Percentiles rank a stretch among this genome's conserved stretches.
Evolutionary conservation across 192 early-diverging fungal species (phyloP).

Genomic region (Coemansia sp.): DNA sequence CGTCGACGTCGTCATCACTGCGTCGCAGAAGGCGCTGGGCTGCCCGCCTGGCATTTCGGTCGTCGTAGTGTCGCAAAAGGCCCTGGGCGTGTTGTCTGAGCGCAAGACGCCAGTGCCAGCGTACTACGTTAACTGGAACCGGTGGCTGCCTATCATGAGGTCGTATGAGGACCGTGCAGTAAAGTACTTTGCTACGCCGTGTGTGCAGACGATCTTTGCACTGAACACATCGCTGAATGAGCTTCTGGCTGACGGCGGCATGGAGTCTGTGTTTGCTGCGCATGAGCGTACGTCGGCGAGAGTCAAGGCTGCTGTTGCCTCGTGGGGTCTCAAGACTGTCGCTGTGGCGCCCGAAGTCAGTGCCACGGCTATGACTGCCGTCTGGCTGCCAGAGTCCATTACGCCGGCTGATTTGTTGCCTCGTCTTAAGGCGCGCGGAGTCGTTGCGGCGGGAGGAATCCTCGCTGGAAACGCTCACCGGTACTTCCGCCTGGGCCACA

Average conservation of each 20-base stretch:
- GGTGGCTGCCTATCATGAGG: slow-evolving; percentile 97
- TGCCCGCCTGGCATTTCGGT: slow-evolving; percentile 91
- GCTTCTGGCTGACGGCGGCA: slow-evolving; percentile 61
- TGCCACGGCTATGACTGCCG: slow-evolving; percentile 80
- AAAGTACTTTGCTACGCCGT: slow-evolving; percentile 96
- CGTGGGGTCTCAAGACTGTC: slow-evolving; percentile 77
- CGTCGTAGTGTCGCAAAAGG: slow-evolving; percentile 75
- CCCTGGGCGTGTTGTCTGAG: slow-evolving; percentile 37
- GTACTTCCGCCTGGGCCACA: slow-evolving; percentile 95
- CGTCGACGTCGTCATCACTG: slow-evolving; percentile 89
- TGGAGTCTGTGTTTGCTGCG: slow-evolving; percentile 78
- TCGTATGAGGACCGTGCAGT: slow-evolving; percentile 92
- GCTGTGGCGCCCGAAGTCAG: slow-evolving; percentile 58
- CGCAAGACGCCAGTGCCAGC: slow-evolving; percentile 79
- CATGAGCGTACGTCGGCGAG: slow-evolving; percentile 75
- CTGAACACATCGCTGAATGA: slow-evolving; percentile 83
- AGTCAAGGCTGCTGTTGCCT: slow-evolving; percentile 71
- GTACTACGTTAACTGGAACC: slow-evolving; percentile 91
- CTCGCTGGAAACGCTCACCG: slow-evolving; percentile 75
- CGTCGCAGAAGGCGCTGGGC: slow-evolving; percentile 95
- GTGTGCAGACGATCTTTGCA: slow-evolving; percentile 90
- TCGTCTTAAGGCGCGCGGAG: slow-evolving; percentile 74
- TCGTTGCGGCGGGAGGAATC: slow-evolving; percentile 92
- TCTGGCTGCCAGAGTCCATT: slow-evolving; percentile 87
- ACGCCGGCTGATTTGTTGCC: slow-evolving; percentile 74